Percentiles rank a stretch among this genome's conserved stretches.
phyloP scores from a whole-genome alignment of 495 filamentous ascomycete genomes.

The Stereocaulon alpinum region DNA sequence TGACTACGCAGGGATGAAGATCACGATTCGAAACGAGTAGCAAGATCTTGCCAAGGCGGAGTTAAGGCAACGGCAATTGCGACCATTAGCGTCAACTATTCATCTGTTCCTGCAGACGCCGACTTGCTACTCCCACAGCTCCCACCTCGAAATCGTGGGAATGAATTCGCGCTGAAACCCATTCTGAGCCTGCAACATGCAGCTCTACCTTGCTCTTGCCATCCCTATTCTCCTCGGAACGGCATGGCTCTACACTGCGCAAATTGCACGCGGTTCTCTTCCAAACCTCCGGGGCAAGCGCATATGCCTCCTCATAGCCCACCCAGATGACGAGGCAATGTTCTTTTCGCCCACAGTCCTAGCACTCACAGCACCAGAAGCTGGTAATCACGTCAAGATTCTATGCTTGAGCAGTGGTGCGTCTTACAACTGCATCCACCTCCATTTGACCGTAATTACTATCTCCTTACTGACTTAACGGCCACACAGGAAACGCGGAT shows the following conservation, averaged over 20 bases:
- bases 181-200: slow-evolving; percentile 21
- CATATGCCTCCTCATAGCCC: slow-evolving; percentile 85
- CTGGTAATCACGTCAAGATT: slow-evolving; percentile 85
- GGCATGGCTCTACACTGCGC: slow-evolving; percentile 46
- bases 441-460: not conserved
- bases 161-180: not conserved
- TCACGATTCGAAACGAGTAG: not conserved
- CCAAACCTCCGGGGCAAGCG: slow-evolving; percentile 66
- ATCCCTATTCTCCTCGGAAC: slow-evolving; percentile 50
- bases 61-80: slow-evolving; percentile 2
- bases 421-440: slow-evolving; percentile 14
- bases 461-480: slow-evolving; percentile 6
- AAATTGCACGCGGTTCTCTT: slow-evolving; percentile 45
- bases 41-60: not conserved
- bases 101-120: not conserved
- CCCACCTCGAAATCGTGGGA: not conserved
- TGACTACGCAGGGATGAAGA: not conserved
- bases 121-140: not conserved
- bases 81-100: not conserved
- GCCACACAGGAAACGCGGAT: slow-evolving; percentile 60
- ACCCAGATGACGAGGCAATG: slow-evolving; percentile 99
- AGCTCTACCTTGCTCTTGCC: slow-evolving; percentile 41
- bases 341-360: slow-evolving; percentile 90
- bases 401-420: slow-evolving; percentile 79
- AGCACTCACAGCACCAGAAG: slow-evolving; percentile 59